Evolutionary conservation across 495 filamentous ascomycete species (phyloP).

Genomic region (Pseudevernia furfuracea): DNA sequence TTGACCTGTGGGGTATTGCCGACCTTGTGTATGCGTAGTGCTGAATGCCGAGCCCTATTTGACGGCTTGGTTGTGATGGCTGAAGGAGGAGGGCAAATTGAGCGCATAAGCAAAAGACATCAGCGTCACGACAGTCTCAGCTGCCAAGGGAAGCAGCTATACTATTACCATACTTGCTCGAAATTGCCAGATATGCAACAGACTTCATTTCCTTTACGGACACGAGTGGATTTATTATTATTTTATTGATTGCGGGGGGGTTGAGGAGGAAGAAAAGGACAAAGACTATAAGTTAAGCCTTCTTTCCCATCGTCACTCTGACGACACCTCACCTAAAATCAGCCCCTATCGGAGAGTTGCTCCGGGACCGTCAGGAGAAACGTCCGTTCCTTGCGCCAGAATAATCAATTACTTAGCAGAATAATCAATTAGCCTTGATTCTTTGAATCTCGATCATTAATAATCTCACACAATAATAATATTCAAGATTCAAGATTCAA

Average conservation of each 20-base stretch:
- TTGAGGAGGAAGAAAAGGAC: neutral
- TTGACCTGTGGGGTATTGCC: neutral
- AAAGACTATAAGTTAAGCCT: no score
- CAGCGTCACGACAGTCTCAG: neutral
- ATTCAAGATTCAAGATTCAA: no score
- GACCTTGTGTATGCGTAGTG: neutral
- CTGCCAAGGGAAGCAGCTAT: no score
- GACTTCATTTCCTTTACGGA: neutral
- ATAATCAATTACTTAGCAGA: no score
- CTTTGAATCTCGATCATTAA: no score
- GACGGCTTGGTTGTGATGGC: constrained; percentile 1
- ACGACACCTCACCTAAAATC: no score
- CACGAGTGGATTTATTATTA: neutral
- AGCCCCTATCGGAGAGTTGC: constrained; percentile 10
- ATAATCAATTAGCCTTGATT: no score
- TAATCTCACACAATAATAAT: no score
- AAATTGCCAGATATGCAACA: neutral
- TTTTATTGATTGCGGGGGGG: no score
- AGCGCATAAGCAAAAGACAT: neutral
- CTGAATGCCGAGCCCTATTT: neutral
- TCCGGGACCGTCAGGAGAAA: constrained; percentile 10
- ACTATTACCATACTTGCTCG: neutral
- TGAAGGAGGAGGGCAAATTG: neutral
- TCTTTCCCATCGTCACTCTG: constrained; percentile 2
- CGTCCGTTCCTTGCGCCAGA: constrained; percentile 1